A percentile compares a stretch with the other conserved stretches of the same genome.
Evolutionary conservation across 208 protist species (phyloP).

Genomic region (Leishmania aethiopica): DNA sequence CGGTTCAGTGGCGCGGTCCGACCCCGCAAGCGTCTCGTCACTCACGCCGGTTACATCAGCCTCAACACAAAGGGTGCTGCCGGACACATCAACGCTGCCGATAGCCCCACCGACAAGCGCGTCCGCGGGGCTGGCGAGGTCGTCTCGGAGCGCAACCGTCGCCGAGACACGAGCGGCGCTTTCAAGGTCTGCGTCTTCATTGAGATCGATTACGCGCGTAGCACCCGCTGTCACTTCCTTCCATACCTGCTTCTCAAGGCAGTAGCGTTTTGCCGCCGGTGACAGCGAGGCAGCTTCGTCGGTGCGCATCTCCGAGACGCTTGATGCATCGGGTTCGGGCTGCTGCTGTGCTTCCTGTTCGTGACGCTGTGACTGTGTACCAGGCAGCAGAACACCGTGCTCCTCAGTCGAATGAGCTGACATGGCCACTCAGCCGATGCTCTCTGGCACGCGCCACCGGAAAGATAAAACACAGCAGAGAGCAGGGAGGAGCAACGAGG

Average conservation of each 20-base stretch:
- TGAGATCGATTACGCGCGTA: not conserved
- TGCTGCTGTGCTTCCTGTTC: not conserved
- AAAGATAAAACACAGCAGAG: not conserved
- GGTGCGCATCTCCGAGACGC: not conserved
- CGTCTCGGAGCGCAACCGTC: not conserved
- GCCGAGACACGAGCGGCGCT: not conserved
- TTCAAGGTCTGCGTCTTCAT: not conserved
- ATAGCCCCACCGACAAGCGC: too few species aligned
- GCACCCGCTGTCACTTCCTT: not conserved
- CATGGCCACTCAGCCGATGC: not conserved
- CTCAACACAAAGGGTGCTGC: not conserved
- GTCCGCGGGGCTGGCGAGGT: not conserved
- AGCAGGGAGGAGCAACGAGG: not conserved
- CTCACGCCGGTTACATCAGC: conserved; percentile 9
- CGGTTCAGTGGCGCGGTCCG: not conserved
- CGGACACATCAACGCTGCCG: not conserved
- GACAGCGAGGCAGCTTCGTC: not conserved
- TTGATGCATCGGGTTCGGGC: not conserved
- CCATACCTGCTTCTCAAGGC: not conserved
- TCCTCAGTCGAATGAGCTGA: not conserved
- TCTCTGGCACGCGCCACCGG: not conserved
- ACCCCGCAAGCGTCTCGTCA: conserved; percentile 9
- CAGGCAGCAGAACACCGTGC: not conserved
- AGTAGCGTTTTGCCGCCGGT: not conserved
- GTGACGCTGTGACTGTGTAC: not conserved